These are phyloP conservation scores for Coniosporium tulheliwenetii DNA, from an alignment of 2,329 filamentous ascomycete species.

Conservation along the genomic window DNA sequence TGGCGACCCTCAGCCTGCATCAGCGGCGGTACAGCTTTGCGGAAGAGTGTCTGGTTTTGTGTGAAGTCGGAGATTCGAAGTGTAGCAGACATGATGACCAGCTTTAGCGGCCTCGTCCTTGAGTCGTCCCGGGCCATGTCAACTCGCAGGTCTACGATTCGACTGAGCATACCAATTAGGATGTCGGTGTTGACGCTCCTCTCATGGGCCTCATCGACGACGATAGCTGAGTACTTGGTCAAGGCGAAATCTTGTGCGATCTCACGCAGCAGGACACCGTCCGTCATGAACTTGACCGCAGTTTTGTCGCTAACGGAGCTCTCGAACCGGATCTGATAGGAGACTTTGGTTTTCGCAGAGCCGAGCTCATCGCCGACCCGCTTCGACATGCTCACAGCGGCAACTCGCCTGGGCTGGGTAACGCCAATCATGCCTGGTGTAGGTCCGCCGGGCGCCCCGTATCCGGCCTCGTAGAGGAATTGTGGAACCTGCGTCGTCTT, in stretches of 20 bases:
- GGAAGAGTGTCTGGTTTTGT: constrained; percentile 67
- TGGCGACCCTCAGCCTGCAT: constrained; percentile 85
- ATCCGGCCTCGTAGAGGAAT: constrained; percentile 88
- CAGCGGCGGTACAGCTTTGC: constrained; percentile 57
- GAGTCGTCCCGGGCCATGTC: constrained; percentile 59
- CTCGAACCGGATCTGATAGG: constrained; percentile 89
- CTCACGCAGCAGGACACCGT: constrained; percentile 86
- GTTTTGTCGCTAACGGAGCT: constrained; percentile 66
- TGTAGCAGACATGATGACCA: constrained; percentile 97
- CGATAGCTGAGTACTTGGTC: constrained; percentile 78
- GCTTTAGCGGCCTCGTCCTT: constrained; percentile 60
- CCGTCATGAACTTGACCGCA: constrained; percentile 96
- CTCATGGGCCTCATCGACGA: constrained; percentile 96
- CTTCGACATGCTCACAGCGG: constrained; percentile 91
- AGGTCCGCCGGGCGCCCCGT: constrained; percentile 60
- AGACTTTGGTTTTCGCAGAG: constrained; percentile 58
- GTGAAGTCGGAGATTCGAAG: constrained; percentile 82
- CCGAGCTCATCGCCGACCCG: constrained; percentile 79
- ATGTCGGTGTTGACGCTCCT: constrained; percentile 96
- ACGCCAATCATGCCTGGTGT: constrained; percentile 88
- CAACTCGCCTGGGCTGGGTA: constrained; percentile 87
- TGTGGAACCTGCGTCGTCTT: constrained; percentile 97
- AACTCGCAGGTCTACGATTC: constrained; percentile 71
- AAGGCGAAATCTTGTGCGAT: constrained; percentile 79
- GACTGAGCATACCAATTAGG: constrained; percentile 89